Conservation (phyloP, 2,329 filamentous ascomycete species). For the Diaporthe ilicicola region DNA sequence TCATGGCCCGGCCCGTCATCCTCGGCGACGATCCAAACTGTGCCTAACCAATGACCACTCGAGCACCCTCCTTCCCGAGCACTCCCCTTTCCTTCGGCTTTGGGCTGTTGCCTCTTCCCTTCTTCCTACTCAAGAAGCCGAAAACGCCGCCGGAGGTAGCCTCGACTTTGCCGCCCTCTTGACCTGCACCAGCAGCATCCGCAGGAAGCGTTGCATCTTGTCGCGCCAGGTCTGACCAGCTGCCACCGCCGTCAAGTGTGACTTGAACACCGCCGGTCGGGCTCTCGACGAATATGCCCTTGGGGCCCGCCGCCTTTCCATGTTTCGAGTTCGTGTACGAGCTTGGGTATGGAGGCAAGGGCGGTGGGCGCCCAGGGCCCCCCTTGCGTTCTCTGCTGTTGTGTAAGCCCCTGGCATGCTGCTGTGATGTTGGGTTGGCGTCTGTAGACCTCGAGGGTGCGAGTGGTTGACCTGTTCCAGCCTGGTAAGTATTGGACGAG, state of each 20-base stretch:
- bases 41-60: conserved; percentile 75
- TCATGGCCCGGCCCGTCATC: background rate
- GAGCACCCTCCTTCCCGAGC: conserved; percentile 91
- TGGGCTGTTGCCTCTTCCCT: conserved; percentile 87
- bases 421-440: background rate
- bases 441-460: conserved; percentile 24
- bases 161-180: conserved; percentile 60
- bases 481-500: conserved; percentile 37
- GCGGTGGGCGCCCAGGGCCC: conserved; percentile 45
- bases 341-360: conserved; percentile 56
- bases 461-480: conserved; percentile 32
- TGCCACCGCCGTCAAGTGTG: conserved; percentile 86
- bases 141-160: conserved; percentile 82
- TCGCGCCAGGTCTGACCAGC: conserved; percentile 90
- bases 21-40: conserved; percentile 1
- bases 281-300: conserved; percentile 75
- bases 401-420: conserved; percentile 18
- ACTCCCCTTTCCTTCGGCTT: conserved; percentile 95
- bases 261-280: conserved; percentile 89
- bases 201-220: conserved; percentile 79
- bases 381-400: conserved; percentile 30
- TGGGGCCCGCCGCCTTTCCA: conserved; percentile 54
- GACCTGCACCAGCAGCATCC: conserved; percentile 64
- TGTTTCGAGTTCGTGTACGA: conserved; percentile 49
- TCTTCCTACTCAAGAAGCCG: conserved; percentile 88